A percentile compares a stretch with the other conserved stretches of the same genome.
phyloP scores from a whole-genome alignment of 2,329 filamentous ascomycete genomes.

The Xylaria digitata region DNA sequence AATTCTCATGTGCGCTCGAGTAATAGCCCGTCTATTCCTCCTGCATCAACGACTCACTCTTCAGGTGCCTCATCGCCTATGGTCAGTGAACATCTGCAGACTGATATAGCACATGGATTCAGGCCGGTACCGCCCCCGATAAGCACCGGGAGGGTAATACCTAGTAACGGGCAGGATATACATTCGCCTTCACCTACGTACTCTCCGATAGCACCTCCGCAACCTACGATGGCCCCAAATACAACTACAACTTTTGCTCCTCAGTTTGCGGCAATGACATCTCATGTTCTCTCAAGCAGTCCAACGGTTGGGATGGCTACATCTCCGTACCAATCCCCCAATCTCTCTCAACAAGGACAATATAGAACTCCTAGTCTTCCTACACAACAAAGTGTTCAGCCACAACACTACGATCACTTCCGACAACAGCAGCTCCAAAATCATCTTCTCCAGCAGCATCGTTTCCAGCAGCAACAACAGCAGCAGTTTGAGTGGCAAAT shows the following conservation, averaged over 20 bases:
- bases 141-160: constrained; percentile 10
- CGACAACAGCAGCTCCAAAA: constrained; percentile 25
- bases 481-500: constrained; percentile 11
- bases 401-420: constrained; percentile 16
- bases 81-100: constrained; percentile 19
- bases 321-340: constrained; percentile 22
- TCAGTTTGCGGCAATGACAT: constrained; percentile 10
- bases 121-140: constrained; percentile 21
- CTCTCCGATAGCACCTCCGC: constrained; percentile 12
- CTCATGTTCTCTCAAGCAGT: constrained; percentile 19
- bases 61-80: constrained; percentile 20
- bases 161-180: constrained; percentile 24
- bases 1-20: constrained; percentile 17
- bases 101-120: constrained; percentile 16
- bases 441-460: constrained; percentile 11
- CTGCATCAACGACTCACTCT: constrained; percentile 21
- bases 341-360: constrained; percentile 31
- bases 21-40: constrained; percentile 20
- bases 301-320: constrained; percentile 16
- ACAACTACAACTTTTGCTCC: constrained; percentile 24
- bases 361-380: constrained; percentile 1
- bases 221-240: constrained; percentile 15
- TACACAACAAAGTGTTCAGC: constrained; percentile 19
- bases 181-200: constrained; percentile 34
- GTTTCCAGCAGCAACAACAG: constrained; percentile 14